Base-by-base conservation (phyloP, 2,329 filamentous ascomycete species). In the Domatiomyces globalis region DNA sequence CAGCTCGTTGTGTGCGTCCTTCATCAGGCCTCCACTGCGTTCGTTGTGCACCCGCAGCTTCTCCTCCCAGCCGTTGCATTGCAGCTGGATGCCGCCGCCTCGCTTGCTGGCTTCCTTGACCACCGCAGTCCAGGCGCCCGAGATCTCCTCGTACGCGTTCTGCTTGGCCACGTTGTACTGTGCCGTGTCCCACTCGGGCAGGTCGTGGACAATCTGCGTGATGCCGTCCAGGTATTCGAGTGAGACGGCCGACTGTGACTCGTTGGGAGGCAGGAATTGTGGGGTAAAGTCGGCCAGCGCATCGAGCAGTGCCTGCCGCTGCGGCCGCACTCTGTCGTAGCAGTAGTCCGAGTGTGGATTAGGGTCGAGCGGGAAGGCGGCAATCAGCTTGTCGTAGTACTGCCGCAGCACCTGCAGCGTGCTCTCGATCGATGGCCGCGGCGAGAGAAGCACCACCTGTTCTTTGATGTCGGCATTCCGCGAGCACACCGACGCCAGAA, bases 61-160 rank as follows among this genome's bases (percentile, higher is more conserved):
- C 66, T 92, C 83, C 62, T 96, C 90, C 92, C 92, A 98, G 53
- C 86, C 86, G 49, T 85, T 88, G 46, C 87, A 86, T 62, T 95
- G 86, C 58, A 98, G 65, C 58, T 87, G 81, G 62, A 96, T 92
- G 33, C 92, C 92, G 25, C 87, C 89, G 9, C 87, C 90, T 59
- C 85, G 79, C 72, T 96, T 96, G 19, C 85, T 83, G 1, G 88
- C 87, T 67, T 98, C 92, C 55, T 83, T 83, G 60, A 98, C 85
- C 48, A 95, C 90, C 59, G 94, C 68, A 15, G 87, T 83, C 92
- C 92, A 98, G 1, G 92, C 92, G 63, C 84, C 87, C 22, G 87
- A 84, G 57, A 98, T 89, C 65, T 96, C 92, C 62, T 98, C 90
- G 64, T 98, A 98, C 5, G 90, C 89, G 57, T 87, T 87, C 59